Conservation (phyloP, 139 green algal species). For the Trebouxia sp. region DNA sequence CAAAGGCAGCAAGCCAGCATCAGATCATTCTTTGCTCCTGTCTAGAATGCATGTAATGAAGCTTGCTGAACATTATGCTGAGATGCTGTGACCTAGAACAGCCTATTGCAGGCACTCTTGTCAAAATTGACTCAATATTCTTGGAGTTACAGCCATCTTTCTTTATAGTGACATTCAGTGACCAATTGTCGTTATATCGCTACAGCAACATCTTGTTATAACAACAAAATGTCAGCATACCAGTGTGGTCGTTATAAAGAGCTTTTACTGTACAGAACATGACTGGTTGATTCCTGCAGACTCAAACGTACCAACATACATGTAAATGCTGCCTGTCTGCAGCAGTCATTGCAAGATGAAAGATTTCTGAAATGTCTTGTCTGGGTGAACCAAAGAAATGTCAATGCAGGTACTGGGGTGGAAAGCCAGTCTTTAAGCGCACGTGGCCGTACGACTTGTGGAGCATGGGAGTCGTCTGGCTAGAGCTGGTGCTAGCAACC, state of each 20-base stretch:
- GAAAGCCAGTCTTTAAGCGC: constrained; percentile 31
- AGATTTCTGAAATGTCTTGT: no score
- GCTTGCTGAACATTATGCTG: no score
- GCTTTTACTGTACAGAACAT: constrained; percentile 1
- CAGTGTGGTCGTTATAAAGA: neutral
- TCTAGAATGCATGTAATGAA: no score
- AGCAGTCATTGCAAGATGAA: no score
- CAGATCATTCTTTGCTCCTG: no score
- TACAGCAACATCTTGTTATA: neutral
- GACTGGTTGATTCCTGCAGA: no score
- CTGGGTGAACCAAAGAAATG: neutral
- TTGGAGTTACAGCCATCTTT: neutral
- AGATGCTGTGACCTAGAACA: no score
- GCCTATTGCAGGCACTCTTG: neutral
- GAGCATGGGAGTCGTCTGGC: constrained; percentile 70
- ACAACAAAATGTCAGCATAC: neutral
- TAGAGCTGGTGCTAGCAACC: constrained; percentile 74
- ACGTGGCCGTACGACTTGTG: constrained; percentile 70
- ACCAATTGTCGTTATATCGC: neutral
- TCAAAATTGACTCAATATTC: neutral
- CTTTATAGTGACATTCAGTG: neutral
- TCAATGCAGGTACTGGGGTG: constrained; percentile 47
- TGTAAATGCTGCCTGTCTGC: no score
- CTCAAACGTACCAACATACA: no score
- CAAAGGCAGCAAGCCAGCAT: no score